Evolutionary conservation across 2,329 filamentous ascomycete genomes (phyloP), one percentile per base, ranked within the genome.

Genomic region (Neobulgaria alba): DNA sequence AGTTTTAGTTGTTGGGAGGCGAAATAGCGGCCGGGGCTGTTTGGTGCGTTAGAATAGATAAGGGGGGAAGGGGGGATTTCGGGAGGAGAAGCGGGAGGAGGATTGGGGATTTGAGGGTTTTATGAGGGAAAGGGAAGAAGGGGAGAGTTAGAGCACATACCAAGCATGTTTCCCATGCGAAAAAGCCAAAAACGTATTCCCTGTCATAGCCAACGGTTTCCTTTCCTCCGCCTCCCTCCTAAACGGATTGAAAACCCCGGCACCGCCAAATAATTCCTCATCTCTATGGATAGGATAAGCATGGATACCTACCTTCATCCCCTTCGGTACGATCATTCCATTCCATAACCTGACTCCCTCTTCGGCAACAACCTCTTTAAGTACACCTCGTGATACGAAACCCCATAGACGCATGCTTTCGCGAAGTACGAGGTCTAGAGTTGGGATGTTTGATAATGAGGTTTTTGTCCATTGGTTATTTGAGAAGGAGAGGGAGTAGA

Each of bases 271-370:
- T 31, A 49, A 33, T 2, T 41, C 32, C 10, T 48, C 47, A 37
- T 55, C 51, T 9, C 44, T 43, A 33, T 54, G 51, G 7, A 53
- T 30, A 1, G 51, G 49, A 17, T 46, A 46, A 4, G 47, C 43
- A 29, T 51, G 48, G 14, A 52, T 34, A 3, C 63, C 61, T 31
- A 67, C 56, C 42, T 61, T 63, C 9, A 57, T 57, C 16, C 64
- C 64, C 21, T 30, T 33, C 0, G 62, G 59, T 32, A 65, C 47
- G 7, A 50, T 38, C 17, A 54, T 52, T 26, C 63, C 63, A 1
- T 56, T 45, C 0, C 63, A 63, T 4, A 65, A 54, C 42, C 65
- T 62, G 35, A 74, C 68, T 12, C 73, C 74, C 52, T 72, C 42
- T 12, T 55, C 47, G 1, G 40, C 46, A 16, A 58, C 36, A 3